Evolutionary conservation across 176 grass and related monocot species (phyloP).

Genomic region (Phoenix dactylifera): DNA sequence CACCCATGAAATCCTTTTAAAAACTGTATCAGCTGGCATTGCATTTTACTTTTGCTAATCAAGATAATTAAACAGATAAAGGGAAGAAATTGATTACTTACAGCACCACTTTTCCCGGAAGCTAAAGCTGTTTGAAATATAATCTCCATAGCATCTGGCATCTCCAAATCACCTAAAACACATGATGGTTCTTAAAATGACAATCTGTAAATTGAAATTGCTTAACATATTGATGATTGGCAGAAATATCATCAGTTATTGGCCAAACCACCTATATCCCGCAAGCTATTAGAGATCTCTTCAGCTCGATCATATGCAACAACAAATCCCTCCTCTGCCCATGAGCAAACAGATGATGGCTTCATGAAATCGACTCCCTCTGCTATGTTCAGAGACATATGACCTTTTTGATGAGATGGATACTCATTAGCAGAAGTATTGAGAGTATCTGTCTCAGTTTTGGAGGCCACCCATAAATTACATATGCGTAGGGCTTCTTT

Average conservation of each 20-base stretch:
- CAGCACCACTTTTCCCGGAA: slow-evolving; percentile 45
- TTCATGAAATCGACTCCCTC: slow-evolving; percentile 40
- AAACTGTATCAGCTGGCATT: too few species aligned
- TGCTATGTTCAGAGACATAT: slow-evolving; percentile 15
- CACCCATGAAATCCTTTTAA: too few species aligned
- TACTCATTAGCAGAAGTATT: slow-evolving; percentile 6
- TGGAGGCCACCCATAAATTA: slow-evolving; percentile 29
- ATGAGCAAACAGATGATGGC: slow-evolving; percentile 24
- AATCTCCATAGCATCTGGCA: slow-evolving; percentile 73
- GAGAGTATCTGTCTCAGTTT: slow-evolving; percentile 13
- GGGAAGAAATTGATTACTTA: slow-evolving; percentile 27
- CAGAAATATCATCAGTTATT: slow-evolving; percentile 3
- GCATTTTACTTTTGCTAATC: too few species aligned
- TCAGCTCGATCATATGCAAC: slow-evolving; percentile 60
- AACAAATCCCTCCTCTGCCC: slow-evolving; percentile 64
- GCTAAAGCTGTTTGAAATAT: slow-evolving; percentile 61
- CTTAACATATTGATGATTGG: not conserved
- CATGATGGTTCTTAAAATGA: slow-evolving; percentile 14
- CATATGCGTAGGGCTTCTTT: slow-evolving; percentile 43
- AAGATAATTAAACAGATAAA: not conserved
- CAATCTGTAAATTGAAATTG: slow-evolving; percentile 7
- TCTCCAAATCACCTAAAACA: slow-evolving; percentile 42
- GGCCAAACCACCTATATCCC: slow-evolving; percentile 34
- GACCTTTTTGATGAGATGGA: slow-evolving; percentile 15
- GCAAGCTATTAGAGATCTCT: slow-evolving; percentile 43